Base-by-base conservation (phyloP, 768 basidiomycete species). In the Tremella yokohamensis region DNA sequence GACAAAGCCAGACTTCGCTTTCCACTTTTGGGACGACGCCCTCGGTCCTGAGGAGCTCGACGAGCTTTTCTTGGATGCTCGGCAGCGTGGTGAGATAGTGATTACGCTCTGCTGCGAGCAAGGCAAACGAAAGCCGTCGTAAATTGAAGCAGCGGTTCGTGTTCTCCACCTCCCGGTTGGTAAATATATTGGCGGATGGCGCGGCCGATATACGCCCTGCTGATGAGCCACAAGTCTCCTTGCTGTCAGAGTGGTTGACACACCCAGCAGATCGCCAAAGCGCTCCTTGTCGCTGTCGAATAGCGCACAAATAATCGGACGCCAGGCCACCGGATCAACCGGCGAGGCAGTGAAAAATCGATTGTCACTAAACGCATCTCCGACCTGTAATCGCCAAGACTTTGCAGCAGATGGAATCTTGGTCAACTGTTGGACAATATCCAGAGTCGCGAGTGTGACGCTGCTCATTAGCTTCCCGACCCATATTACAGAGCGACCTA, bases 151-250 rank as follows among this genome's bases (percentile, higher is more conserved):
- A 90, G 22, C 90, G 84, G 24, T 87, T 78, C 0, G 90, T 78
- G 83, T 88, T 93, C 78, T 99, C 96, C 55, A 91, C 89, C 73
- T 98, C 96, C 47, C 88, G 81, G 70, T 91, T 98, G 26, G 90
- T 87, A 77, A 99, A 99, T 54, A 99, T 96, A 68, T 96, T 98
- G 18, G 90, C 86, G 0, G 93, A 94, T 0, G 96, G 87, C 0
- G 86, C 84, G 1, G 88, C 85, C 1, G 88, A 85, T 52, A 94
- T 84, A 24, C 71, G 66, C 52, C 57, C 77, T 78, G 60, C 12
- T 13, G 11, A 25, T 38, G 29, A 26, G 18, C 47, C n/a, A 15
- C 1, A 8, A 34, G 6, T 25, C 24, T 8, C 22, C 4, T 2
- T 55, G 12, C 49, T 47, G 26, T 0, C 19, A 34, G 1, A n/a